phyloP scores from a whole-genome alignment of 805 yeast species.

The Myxozyma mucilagina region DNA sequence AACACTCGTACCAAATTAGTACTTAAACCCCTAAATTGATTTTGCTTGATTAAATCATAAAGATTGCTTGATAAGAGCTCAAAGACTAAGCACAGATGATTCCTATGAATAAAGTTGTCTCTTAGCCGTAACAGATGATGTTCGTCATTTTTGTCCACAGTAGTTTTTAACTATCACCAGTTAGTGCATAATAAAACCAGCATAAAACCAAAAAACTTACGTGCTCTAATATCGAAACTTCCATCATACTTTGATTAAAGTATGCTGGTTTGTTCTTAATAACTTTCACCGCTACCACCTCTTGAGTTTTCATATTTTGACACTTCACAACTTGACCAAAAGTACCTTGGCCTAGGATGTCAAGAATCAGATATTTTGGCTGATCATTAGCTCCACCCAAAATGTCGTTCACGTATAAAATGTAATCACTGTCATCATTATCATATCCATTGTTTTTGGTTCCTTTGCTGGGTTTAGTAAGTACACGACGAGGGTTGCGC shows the following conservation, averaged over 20 bases:
- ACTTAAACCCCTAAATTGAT: conserved; percentile 86
- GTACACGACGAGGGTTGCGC: conserved; percentile 85
- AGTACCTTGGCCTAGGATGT: conserved; percentile 92
- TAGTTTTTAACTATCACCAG: conserved; percentile 53
- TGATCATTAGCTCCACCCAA: conserved; percentile 83
- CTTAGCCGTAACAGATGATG: conserved; percentile 74
- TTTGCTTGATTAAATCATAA: conserved; percentile 87
- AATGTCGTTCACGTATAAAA: conserved; percentile 89
- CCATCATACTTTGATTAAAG: conserved; percentile 86
- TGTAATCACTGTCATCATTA: conserved; percentile 86
- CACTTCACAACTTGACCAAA: conserved; percentile 98
- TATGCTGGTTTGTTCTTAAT: conserved; percentile 90
- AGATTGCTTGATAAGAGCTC: conserved; percentile 85
- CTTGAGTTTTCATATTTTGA: conserved; percentile 74
- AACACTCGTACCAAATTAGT: conserved; percentile 76
- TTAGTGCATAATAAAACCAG: not conserved
- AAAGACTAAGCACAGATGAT: conserved; percentile 89
- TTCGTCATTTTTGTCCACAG: conserved; percentile 65
- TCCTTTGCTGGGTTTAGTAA: conserved; percentile 90
- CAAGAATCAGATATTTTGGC: conserved; percentile 65
- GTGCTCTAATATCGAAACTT: conserved; percentile 80
- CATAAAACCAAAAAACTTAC: conserved; percentile 2
- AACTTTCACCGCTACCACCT: conserved; percentile 90
- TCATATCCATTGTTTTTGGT: conserved; percentile 79
- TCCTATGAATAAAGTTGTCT: conserved; percentile 89